Base-by-base conservation (phyloP, 2,329 filamentous ascomycete genomes). In the Xylariaceae sp. region DNA sequence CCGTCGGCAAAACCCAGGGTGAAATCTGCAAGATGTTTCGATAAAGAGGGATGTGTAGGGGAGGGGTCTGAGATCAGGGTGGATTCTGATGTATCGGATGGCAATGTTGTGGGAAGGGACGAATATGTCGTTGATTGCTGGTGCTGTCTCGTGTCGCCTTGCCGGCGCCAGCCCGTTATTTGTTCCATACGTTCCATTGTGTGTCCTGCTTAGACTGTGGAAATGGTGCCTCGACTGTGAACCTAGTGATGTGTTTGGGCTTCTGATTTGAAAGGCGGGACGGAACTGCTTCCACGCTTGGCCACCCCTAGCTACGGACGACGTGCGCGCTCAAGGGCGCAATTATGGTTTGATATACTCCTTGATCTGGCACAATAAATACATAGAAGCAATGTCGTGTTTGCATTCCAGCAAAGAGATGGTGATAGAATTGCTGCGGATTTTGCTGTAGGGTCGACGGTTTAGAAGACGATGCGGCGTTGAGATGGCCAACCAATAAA, bases 1-100 rank as follows among this genome's bases (percentile, higher is more conserved):
- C 88, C 88, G 64, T 92, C 88, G 0, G 88, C 86, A 60, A 91
- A 84, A 48, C 88, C 88, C 60, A 92, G 86, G 54, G 88, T 90
- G 56, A 84, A 77, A 68, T 89, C 84, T 42, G 80, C 77, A 14
- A 86, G 69, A 47, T 82, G 64, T 2, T 59, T 60, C 4, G 64
- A 60, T 33, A 56, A 57, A 6, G 16, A 42, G 16, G 45, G 39
- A 9, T 34, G 28, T 22, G 43, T 28, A 19, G 19, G 10, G 7
- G 19, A 12, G 16, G 31, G 17, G 31, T 22, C 33, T 5, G 34
- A 36, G 14, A n/a, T 48, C 48, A 22, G 36, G 17, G 3, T 52
- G 48, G n/a, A 17, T 41, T 12, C n/a, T 22, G 11, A 12, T 47
- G 42, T 42, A 39, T 14, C 51, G 22, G 33, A 40, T 22, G 1